These are phyloP conservation scores for Chenopodium quinoa DNA, from an alignment of 148 eudicot species.

Conservation along the genomic window DNA sequence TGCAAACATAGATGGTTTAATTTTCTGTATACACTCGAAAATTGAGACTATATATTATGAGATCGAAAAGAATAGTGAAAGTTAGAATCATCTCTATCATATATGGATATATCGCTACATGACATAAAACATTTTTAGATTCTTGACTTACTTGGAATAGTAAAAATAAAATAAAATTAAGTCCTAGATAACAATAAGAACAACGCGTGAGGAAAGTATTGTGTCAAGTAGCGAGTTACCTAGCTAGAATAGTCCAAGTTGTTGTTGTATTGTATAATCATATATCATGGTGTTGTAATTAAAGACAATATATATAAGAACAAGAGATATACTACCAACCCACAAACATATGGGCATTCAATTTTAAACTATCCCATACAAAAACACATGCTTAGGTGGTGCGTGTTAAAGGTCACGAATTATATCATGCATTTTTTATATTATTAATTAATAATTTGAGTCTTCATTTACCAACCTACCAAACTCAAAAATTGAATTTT, in stretches of 20 bases:
- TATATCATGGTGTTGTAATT: neutral
- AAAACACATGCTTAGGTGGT: slow-evolving; percentile 14
- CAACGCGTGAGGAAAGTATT: neutral
- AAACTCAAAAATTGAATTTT: slow-evolving; percentile 15
- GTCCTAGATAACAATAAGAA: neutral
- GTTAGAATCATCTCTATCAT: too few relatives aligned
- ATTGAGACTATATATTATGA: too few relatives aligned
- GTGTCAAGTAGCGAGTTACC: neutral
- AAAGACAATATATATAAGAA: slow-evolving; percentile 17
- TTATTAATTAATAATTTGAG: too few relatives aligned
- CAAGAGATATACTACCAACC: slow-evolving; percentile 10
- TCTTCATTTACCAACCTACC: neutral
- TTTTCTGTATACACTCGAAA: too few relatives aligned
- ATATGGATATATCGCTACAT: too few relatives aligned
- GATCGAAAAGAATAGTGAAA: too few relatives aligned
- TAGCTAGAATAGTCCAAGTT: slow-evolving; percentile 13
- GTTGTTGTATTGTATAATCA: neutral
- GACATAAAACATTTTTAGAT: too few relatives aligned
- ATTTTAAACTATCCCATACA: slow-evolving; percentile 10
- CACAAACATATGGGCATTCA: slow-evolving; percentile 7
- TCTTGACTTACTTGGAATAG: too few relatives aligned
- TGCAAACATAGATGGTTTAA: too few relatives aligned
- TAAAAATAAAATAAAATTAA: too few relatives aligned
- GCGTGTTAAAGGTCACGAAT: slow-evolving; percentile 24
- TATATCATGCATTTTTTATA: slow-evolving; percentile 20